Evolutionary conservation across 306 rosid species (phyloP).

Genomic region (Sphenostylis stenocarpa): DNA sequence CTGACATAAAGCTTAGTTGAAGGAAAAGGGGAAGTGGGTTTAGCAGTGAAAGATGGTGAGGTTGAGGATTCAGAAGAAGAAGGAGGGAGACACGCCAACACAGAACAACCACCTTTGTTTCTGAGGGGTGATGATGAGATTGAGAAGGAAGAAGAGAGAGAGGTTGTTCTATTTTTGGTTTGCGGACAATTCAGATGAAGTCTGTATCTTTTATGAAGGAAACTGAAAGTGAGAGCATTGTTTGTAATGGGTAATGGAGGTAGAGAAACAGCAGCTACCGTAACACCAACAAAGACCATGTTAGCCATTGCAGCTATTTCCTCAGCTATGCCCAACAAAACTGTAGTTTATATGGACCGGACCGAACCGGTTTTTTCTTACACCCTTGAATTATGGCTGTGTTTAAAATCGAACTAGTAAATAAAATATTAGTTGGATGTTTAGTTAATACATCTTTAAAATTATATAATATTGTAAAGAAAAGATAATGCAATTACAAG

Average conservation of each 20-base stretch:
- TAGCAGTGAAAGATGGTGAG: conserved; percentile 18
- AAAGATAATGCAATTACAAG: no score
- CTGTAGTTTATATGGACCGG: neutral
- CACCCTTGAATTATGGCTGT: no score
- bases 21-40: conserved; percentile 27
- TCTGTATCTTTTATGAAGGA: neutral
- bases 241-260: neutral
- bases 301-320: conserved; percentile 34
- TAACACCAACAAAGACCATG: neutral
- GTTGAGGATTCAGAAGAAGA: conserved; percentile 41
- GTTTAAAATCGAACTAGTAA: no score
- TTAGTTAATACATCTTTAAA: no score
- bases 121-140: conserved; percentile 33
- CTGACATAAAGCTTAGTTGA: conserved; percentile 77
- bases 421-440: no score
- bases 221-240: neutral
- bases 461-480: no score
- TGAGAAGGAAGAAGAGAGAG: conserved; percentile 21
- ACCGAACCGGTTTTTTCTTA: neutral
- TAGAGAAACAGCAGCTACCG: conserved; percentile 3
- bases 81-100: conserved; percentile 49
- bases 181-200: neutral
- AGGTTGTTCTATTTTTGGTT: neutral
- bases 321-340: neutral
- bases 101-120: conserved; percentile 13